These are phyloP conservation scores for Sclerotinia minor DNA, from an alignment of 2,329 filamentous ascomycete species.

Conservation along the genomic window DNA sequence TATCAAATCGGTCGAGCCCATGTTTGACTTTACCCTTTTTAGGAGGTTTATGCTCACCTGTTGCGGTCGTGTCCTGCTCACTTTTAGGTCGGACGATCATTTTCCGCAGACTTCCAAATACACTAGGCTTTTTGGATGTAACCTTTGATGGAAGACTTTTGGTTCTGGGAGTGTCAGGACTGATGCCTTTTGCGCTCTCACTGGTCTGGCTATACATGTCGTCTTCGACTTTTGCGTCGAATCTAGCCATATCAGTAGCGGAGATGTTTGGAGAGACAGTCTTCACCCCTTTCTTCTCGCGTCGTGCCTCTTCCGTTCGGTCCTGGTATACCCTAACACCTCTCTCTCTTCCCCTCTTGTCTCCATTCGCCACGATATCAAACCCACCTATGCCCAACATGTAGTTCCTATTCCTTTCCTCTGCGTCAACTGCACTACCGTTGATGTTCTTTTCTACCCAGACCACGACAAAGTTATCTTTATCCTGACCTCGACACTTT, in stretches of 20 bases:
- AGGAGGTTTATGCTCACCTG: neutral
- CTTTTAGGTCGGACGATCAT: constrained; percentile 13
- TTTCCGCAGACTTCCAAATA: constrained; percentile 13
- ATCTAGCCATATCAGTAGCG: neutral
- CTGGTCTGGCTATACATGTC: neutral
- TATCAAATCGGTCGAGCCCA: neutral
- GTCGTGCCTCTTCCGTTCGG: neutral
- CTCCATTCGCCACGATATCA: neutral
- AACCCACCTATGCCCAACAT: constrained; percentile 13
- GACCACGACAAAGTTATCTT: constrained; percentile 3
- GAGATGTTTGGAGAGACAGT: neutral
- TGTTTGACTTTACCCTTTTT: neutral
- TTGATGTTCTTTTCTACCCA: neutral
- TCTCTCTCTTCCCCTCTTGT: neutral
- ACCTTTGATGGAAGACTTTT: neutral
- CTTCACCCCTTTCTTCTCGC: neutral
- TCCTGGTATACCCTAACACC: constrained; percentile 4
- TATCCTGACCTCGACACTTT: constrained; percentile 9
- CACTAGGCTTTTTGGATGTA: neutral
- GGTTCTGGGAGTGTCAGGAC: neutral
- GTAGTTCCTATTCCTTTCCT: neutral
- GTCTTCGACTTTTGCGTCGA: neutral
- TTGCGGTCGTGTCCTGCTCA: constrained; percentile 10
- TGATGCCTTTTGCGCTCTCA: neutral
- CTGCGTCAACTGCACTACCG: neutral